Percentiles rank a stretch among this genome's conserved stretches.
Conservation (phyloP, 225 moss, liverwort and hornwort species). For the Rhytidiadelphus loreus region DNA sequence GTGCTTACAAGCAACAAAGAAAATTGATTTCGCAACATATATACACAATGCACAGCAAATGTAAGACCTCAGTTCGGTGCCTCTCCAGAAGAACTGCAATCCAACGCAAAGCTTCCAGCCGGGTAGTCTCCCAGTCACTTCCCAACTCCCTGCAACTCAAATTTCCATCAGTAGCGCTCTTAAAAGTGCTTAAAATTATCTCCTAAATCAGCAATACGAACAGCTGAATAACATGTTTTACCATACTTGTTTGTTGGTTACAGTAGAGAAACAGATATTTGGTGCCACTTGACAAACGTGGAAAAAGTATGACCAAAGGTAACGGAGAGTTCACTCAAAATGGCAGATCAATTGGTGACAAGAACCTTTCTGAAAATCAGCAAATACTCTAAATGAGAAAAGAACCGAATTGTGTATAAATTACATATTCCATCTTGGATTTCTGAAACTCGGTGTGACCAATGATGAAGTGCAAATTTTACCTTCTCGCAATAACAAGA, state of each 20-base stretch:
- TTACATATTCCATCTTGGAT: not conserved
- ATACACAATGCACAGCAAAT: not conserved
- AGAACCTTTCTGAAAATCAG: not conserved
- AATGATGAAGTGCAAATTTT: not conserved
- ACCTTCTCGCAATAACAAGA: constrained; percentile 86
- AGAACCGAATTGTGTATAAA: not conserved
- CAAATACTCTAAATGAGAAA: not conserved
- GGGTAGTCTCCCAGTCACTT: constrained; percentile 79
- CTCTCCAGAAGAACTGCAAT: constrained; percentile 71
- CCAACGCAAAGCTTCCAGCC: constrained; percentile 95
- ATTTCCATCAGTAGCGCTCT: not conserved
- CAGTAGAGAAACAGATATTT: not conserved
- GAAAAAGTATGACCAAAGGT: not conserved
- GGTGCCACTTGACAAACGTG: not conserved
- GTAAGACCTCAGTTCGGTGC: constrained; percentile 65
- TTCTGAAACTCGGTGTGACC: not conserved
- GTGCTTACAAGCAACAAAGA: not conserved
- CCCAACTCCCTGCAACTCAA: constrained; percentile 53
- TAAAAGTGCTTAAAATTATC: not conserved
- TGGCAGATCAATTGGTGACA: not conserved
- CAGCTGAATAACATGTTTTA: not conserved
- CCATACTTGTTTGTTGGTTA: not conserved
- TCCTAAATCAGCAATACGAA: not conserved
- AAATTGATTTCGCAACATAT: not conserved
- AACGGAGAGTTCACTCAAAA: not conserved